Base-by-base conservation (phyloP, 2,329 filamentous ascomycete genomes). In the Fusarium tjaetaba region DNA sequence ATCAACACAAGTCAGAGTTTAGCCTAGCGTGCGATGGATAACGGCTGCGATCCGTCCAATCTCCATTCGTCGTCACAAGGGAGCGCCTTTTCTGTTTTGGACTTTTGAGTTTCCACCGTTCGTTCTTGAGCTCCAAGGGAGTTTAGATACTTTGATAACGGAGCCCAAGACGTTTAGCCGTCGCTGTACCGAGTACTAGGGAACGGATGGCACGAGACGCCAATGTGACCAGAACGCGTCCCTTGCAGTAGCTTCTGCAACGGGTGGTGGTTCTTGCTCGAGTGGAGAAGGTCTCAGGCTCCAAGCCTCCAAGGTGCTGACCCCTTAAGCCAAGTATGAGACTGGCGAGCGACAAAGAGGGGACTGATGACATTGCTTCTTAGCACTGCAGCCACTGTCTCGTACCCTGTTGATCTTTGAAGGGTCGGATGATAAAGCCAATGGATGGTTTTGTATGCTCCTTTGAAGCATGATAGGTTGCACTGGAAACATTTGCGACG, bases 241-340 rank as follows among this genome's bases (percentile, higher is more conserved):
- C 74, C 72, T 75, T 72, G 68, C 72, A 77, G 65, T 71, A 76
- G 62, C 68, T 55, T 66, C 61, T 75, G 39, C 72, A 77, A 48
- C 57, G 65, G 45, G 72, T 73, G 73, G 63, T 46, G 64, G 66
- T 61, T 34, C 43, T 62, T 42, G 64, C 51, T 59, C 38, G 30
- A 36, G 64, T 72, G 67, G 58, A 48, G 68, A 70, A 62, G 55
- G 61, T 73, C 67, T 74, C 65, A 75, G 56, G 55, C 61, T 61
- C 59, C 49, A 65, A 75, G 56, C 51, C 61, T 61, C 59, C 49
- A 65, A 72, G 72, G 59, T 39, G 48, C 32, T 36, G 53, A 36
- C 70, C 70, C 71, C 71, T 68, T 73, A 26, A 68, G 58, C 65
- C 58, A 70, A 48, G 45, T 24, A 48, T 53, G 39, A 61, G 39